Evolutionary conservation across 1,284 basidiomycete species (phyloP).

Genomic region (Trichosporon asahii): DNA sequence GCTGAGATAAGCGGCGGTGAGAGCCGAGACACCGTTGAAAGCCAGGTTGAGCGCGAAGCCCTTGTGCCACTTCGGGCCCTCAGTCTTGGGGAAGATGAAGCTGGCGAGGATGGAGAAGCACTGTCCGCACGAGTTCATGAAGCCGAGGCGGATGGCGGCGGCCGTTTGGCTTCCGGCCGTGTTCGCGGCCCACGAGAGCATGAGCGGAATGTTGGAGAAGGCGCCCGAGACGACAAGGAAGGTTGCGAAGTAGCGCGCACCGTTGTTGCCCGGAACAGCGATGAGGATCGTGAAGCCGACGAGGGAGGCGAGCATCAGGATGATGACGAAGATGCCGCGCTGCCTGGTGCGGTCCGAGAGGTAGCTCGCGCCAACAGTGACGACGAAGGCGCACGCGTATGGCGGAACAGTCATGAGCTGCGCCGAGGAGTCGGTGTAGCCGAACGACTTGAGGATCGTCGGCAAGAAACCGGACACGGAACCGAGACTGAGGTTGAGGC

Average conservation of each 20-base stretch:
- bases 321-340: constrained; percentile 31
- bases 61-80: constrained; percentile 26
- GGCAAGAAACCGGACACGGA: constrained; percentile 76
- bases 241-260: constrained; percentile 41
- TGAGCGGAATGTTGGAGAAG: constrained; percentile 38
- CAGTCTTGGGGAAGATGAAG: constrained; percentile 28
- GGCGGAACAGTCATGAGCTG: constrained; percentile 74
- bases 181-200: constrained; percentile 26
- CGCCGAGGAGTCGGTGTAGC: constrained; percentile 55
- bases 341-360: constrained; percentile 18
- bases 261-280: constrained; percentile 27
- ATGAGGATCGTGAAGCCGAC: constrained; percentile 45
- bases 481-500: constrained; percentile 13
- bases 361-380: constrained; percentile 16
- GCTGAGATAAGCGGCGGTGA: constrained; percentile 17
- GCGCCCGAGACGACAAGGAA: constrained; percentile 40
- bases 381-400: constrained; percentile 61
- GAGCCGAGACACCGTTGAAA: constrained; percentile 14
- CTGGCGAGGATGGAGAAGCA: constrained; percentile 25
- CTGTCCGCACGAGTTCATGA: constrained; percentile 47
- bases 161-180: constrained; percentile 21
- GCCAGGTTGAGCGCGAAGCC: constrained; percentile 27
- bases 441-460: constrained; percentile 65
- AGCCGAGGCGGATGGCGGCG: constrained; percentile 33
- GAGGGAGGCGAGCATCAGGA: constrained; percentile 39